Evolutionary conservation across 192 early-diverging fungal genomes (phyloP).

Genomic region (Phlyctochytrium arcticum): DNA sequence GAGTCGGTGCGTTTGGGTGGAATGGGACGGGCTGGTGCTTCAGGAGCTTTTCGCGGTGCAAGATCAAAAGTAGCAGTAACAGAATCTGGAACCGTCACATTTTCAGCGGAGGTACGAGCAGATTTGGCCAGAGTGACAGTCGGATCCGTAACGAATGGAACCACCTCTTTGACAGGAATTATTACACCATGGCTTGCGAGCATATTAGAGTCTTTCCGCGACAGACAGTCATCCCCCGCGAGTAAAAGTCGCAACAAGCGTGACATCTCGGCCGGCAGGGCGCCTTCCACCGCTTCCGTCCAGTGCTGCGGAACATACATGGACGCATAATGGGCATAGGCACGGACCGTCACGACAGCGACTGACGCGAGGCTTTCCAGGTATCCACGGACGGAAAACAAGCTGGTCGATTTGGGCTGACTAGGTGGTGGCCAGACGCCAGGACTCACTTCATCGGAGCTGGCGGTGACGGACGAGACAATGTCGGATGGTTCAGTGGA

Average conservation of each 20-base stretch:
- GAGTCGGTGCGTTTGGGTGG: too few species aligned
- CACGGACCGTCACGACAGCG: background rate
- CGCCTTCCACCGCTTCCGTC: background rate
- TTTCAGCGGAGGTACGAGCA: background rate
- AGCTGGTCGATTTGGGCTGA: too few species aligned
- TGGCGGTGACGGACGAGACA: too few species aligned
- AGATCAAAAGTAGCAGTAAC: too few species aligned
- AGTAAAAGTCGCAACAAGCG: background rate
- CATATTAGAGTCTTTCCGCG: too few species aligned
- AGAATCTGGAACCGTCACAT: background rate
- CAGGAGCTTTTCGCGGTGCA: too few species aligned
- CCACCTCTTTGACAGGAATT: background rate
- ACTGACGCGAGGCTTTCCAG: background rate
- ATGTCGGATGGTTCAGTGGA: too few species aligned
- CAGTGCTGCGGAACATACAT: background rate
- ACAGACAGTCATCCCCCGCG: too few species aligned
- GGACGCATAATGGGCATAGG: constrained; percentile 8
- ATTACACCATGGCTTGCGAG: background rate
- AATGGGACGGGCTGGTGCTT: too few species aligned
- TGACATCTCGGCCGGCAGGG: constrained; percentile 1
- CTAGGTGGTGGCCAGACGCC: too few species aligned
- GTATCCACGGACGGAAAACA: background rate
- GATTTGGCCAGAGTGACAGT: background rate
- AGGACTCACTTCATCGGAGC: too few species aligned
- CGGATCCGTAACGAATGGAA: background rate